Base-by-base conservation (phyloP, 2,329 filamentous ascomycete species). In the Rhytidhysteron rufulum region DNA sequence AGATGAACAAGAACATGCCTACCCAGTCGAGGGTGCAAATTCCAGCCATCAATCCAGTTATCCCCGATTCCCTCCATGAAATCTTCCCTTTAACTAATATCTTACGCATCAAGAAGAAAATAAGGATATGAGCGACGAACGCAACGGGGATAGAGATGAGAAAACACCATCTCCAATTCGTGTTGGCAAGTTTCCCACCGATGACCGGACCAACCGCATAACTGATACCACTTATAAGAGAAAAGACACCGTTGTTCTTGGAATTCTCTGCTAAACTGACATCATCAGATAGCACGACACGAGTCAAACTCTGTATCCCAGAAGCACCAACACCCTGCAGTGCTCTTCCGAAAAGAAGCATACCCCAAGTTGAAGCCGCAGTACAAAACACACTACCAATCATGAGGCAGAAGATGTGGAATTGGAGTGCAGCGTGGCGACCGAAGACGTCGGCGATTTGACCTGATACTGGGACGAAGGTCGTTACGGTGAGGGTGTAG, bases 231-330 rank as follows among this genome's bases (percentile, higher is more conserved):
- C 72, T 73, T 1, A 83, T 68, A 7, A 86, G 48, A 0, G 78
- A 73, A 46, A 86, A 94, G 63, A n/a, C 81, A 70, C 35, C 78
- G 57, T 49, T 77, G 73, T 53, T 91, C 84, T 55, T 83, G 79
- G 42, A 95, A 72, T 46, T 90, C 78, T 66, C 83, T 83, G 58
- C 90, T 86, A 69, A 59, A 1, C 74, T 75, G 5, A 86, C 80
- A 42, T 77, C 77, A 52, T 85, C 82, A 0, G 82, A 77, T 10
- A 86, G 67, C n/a, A 85, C 74, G 5, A 80, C 77, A 32, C 78
- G 74, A 21, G 80, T 76, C 24, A 78, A 64, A 25, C 82, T 80
- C 48, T 77, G 73, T 13, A 85, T 67, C 0, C 82, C 83, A 0
- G 81, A 77, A 22, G 78, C 76, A 4, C 78, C 76, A 2, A 82